Conservation (phyloP, 768 basidiomycete species). For the Dioszegia aurantiaca region DNA sequence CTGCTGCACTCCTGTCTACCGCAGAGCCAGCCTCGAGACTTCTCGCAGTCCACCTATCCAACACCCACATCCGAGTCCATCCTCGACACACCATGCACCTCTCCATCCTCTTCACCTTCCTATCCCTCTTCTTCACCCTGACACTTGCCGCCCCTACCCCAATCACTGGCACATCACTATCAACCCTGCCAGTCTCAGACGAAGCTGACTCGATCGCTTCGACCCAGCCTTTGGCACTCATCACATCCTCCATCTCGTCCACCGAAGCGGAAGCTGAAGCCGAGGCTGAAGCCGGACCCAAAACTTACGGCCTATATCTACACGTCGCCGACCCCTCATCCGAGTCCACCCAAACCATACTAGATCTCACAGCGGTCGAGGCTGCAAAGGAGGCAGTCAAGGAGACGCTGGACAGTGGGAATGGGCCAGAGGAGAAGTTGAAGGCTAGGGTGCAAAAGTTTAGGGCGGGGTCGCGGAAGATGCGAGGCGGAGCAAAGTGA, state of each 20-base stretch:
- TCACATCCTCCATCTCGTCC: too few species aligned
- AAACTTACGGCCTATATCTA: neutral
- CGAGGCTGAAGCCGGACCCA: neutral
- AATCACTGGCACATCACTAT: neutral
- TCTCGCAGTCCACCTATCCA: too few species aligned
- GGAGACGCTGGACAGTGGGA: neutral
- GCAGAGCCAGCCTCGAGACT: too few species aligned
- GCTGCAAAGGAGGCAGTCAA: conserved; percentile 1
- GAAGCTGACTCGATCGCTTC: too few species aligned
- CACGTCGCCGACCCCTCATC: neutral
- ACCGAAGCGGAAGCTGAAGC: too few species aligned
- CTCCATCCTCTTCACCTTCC: neutral
- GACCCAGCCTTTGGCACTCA: too few species aligned
- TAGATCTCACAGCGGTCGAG: neutral
- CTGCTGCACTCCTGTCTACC: too few species aligned
- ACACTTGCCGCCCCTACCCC: neutral
- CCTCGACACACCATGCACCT: neutral
- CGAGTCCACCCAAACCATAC: neutral
- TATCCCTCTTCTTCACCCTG: neutral
- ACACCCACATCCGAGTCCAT: too few species aligned
- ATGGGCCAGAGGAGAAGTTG: neutral
- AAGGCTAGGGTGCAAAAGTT: neutral
- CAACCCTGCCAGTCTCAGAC: too few species aligned
- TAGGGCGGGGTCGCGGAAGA: neutral
- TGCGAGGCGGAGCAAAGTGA: neutral